Percentiles rank a stretch among this genome's conserved stretches.
Evolutionary conservation across 1,139 yeast species (phyloP).

Genomic region (Sugiyamaella grinbergsii): DNA sequence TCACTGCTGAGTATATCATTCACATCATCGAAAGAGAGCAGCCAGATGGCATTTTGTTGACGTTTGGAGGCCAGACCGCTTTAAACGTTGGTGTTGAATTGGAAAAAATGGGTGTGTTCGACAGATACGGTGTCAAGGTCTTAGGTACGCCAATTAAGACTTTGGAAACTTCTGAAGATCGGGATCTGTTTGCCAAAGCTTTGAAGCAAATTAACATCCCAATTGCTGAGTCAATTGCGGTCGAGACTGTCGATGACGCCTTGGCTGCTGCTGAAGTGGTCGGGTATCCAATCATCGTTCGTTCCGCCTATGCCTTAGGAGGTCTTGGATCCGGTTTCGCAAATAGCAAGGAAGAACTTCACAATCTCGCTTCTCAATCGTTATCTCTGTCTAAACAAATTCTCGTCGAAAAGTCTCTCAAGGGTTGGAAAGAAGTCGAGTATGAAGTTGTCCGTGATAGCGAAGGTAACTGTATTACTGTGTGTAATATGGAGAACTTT

Average conservation of each 20-base stretch:
- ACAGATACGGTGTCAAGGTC: slow-evolving; percentile 87
- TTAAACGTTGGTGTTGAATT: slow-evolving; percentile 93
- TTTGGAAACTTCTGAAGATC: slow-evolving; percentile 93
- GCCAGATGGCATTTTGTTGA: slow-evolving; percentile 92
- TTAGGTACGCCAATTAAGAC: slow-evolving; percentile 97
- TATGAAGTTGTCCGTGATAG: slow-evolving; percentile 98
- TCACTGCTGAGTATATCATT: slow-evolving; percentile 92
- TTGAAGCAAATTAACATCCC: slow-evolving; percentile 91
- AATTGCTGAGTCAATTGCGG: slow-evolving; percentile 95
- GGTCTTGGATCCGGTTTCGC: slow-evolving; percentile 99
- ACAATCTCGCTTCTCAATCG: slow-evolving; percentile 85
- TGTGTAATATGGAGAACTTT: slow-evolving; percentile 98
- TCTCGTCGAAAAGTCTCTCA: slow-evolving; percentile 91
- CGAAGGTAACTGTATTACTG: slow-evolving; percentile 96
- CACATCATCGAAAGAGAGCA: slow-evolving; percentile 92
- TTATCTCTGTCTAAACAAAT: slow-evolving; percentile 91
- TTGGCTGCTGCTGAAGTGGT: slow-evolving; percentile 79
- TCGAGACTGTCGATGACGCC: slow-evolving; percentile 90
- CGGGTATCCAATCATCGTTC: slow-evolving; percentile 95
- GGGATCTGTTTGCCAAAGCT: slow-evolving; percentile 94
- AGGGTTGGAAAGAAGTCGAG: slow-evolving; percentile 99
- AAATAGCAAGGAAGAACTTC: slow-evolving; percentile 73
- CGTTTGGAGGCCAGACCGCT: slow-evolving; percentile 99
- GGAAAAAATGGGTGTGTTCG: slow-evolving; percentile 91
- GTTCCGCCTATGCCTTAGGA: slow-evolving; percentile 97